Evolutionary conservation across 441 rosid genomes (phyloP).

Genomic region (Gossypium davidsonii): DNA sequence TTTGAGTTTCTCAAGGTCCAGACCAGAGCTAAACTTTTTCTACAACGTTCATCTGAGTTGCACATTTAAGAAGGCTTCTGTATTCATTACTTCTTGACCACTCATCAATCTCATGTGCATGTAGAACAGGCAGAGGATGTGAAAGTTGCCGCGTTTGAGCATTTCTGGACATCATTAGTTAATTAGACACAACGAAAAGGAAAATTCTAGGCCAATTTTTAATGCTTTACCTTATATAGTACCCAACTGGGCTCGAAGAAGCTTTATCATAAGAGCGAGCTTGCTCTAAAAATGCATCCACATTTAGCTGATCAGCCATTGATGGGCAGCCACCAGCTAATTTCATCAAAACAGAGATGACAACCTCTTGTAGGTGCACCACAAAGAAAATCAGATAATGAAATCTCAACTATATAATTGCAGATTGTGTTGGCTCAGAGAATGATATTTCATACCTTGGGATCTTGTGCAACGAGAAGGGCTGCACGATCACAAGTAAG

Average conservation of each 20-base stretch:
- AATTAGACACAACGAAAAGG: slow-evolving; percentile 20
- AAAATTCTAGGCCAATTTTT: slow-evolving; percentile 1
- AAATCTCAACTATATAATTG: slow-evolving; percentile 14
- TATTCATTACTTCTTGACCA: slow-evolving; percentile 47
- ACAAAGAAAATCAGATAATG: slow-evolving; percentile 22
- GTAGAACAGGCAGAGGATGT: slow-evolving; percentile 92
- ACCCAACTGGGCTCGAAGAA: slow-evolving; percentile 81
- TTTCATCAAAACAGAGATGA: slow-evolving; percentile 91
- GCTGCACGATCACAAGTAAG: slow-evolving; percentile 98
- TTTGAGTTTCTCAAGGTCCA: slow-evolving; percentile 13
- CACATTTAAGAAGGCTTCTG: slow-evolving; percentile 70
- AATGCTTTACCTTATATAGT: slow-evolving; percentile 70
- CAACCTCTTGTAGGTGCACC: slow-evolving; percentile 75
- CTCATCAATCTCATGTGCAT: slow-evolving; percentile 91
- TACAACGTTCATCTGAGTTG: slow-evolving; percentile 29
- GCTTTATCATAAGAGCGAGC: slow-evolving; percentile 93
- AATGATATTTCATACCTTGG: slow-evolving; percentile 48
- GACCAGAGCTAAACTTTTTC: slow-evolving; percentile 31
- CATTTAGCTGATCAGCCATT: slow-evolving; percentile 83
- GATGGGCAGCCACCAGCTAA: slow-evolving; percentile 93
- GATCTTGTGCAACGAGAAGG: slow-evolving; percentile 94
- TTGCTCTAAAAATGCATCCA: slow-evolving; percentile 92
- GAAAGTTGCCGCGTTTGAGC: slow-evolving; percentile 94
- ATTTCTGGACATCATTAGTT: slow-evolving; percentile 45
- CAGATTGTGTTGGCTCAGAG: background rate